A percentile compares a stretch with the other conserved stretches of the same genome.
These are phyloP conservation scores for Gillenia trifoliata DNA, from an alignment of 306 rosid genomes.

Conservation along the genomic window DNA sequence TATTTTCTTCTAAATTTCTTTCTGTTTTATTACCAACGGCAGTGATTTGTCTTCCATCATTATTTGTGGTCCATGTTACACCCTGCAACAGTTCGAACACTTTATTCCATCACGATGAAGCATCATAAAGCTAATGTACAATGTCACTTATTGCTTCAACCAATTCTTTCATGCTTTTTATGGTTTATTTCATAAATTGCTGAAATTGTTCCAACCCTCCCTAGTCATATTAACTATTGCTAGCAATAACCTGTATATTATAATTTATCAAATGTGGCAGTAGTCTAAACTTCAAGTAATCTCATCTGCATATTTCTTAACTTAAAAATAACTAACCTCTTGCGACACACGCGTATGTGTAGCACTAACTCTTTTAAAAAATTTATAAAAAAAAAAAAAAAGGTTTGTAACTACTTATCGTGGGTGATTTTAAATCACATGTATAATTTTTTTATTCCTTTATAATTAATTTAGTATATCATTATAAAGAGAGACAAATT, in stretches of 20 bases:
- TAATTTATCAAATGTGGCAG: neutral
- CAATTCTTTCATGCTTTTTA: neutral
- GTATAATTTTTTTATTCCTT: too few relatives aligned
- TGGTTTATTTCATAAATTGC: neutral
- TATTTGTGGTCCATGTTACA: neutral
- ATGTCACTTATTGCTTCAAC: slow-evolving; percentile 13
- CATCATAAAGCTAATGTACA: slow-evolving; percentile 5
- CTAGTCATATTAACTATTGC: too few relatives aligned
- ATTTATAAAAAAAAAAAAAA: too few relatives aligned
- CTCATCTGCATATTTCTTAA: too few relatives aligned
- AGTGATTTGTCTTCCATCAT: neutral
- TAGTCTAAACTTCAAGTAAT: neutral
- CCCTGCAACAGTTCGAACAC: neutral
- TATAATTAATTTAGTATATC: too few relatives aligned
- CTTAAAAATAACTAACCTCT: too few relatives aligned
- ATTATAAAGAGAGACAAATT: too few relatives aligned
- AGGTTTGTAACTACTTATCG: too few relatives aligned
- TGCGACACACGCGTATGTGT: too few relatives aligned
- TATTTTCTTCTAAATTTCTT: too few relatives aligned
- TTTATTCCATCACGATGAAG: neutral
- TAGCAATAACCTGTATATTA: neutral
- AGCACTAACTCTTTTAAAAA: too few relatives aligned
- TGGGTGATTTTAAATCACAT: too few relatives aligned
- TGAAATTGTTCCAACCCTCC: neutral
- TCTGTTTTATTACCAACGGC: neutral